Base-by-base conservation (phyloP, 2,329 filamentous ascomycete species). In the Microcera coccophila region DNA sequence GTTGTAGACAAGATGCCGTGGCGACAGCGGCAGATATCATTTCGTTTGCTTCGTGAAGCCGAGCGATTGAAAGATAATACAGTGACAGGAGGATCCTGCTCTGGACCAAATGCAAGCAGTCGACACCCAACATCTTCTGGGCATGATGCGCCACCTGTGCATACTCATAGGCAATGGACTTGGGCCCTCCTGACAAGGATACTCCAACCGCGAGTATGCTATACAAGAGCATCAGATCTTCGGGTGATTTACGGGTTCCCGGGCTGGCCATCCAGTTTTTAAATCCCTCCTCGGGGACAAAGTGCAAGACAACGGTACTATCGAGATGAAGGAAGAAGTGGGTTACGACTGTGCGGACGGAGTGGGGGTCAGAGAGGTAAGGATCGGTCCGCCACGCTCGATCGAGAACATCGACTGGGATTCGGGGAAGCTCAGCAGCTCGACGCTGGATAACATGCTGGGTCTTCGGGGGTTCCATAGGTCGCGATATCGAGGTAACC, bases 21-120 rank as follows among this genome's bases (percentile, higher is more conserved):
- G 81, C 75, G 19, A 84, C 67, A 3, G 82, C 84, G 3, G 75
- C 71, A 12, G 81, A 82, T 35, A 78, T 74, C 50, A 80, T 77
- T 51, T 87, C 84, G 68, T 75, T 82, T 5, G 80, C 79, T 37
- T 81, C 76, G 32, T 72, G 70, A 28, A 74, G 65, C n/a, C 77
- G 76, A 12, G 78, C 78, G 17, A 74, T 73, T 2, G 82, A 77
- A 46, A 83, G 79, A 50, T 82, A 79, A 63, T 84, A 86, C 5
- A 87, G 64, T 16, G 79, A 75, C 29, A 89, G 71, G 14, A 87
- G 69, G n/a, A 88, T 66, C 41, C 81, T 75, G 36, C 76, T 77
- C 59, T 88, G 85, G 11, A 82, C 79, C 34, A 87, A 66, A 51
- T 87, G 81, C 37, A 89, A 62, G 24, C 62, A 62, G 42, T 52